phyloP scores from a whole-genome alignment of 176 grass and related monocot species.

The bread wheat (Triticum aestivum) region IWGSC_CS_RefSeq_v2.1 NC_057799.1:651287172-651287671 shows the following conservation, averaged over 20 bases:
- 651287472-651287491: constrained; percentile 41
- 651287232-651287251: background rate
- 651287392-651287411: background rate
- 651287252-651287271: background rate
- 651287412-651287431: constrained; percentile 33
- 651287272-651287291: background rate
- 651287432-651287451: constrained; percentile 82
- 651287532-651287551: background rate
- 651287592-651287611: background rate
- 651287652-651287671: background rate
- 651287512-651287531: background rate
- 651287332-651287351: background rate
- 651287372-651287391: background rate
- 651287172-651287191: too few species aligned
- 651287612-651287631: background rate
- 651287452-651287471: background rate
- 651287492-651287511: background rate
- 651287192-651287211: background rate
- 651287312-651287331: background rate
- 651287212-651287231: background rate
- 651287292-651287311: background rate
- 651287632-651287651: background rate
- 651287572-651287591: too few species aligned
- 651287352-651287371: background rate
- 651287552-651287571: background rate